Conservation (phyloP, 2,329 filamentous ascomycete genomes). For the Emmonsiellopsis sp. region DNA sequence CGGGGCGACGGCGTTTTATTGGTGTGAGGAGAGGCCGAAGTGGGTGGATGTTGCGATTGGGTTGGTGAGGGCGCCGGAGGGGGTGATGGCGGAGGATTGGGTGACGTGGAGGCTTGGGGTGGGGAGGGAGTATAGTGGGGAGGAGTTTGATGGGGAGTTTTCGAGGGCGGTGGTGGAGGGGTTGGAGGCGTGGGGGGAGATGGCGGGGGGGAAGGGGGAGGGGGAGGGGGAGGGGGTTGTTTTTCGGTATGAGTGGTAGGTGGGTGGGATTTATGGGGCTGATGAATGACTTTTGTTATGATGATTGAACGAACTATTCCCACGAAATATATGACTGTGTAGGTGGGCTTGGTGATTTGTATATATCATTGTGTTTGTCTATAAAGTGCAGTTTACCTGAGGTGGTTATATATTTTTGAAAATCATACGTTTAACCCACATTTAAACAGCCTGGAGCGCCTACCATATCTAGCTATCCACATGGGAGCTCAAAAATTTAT, state of each 20-base stretch:
- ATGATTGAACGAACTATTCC: too few species aligned
- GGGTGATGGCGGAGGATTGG: constrained; percentile 35
- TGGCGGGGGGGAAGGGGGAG: not conserved
- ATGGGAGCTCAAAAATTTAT: too few species aligned
- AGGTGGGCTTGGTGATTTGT: too few species aligned
- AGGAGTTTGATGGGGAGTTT: constrained; percentile 1
- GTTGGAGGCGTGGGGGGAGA: not conserved
- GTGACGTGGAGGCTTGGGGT: constrained; percentile 27
- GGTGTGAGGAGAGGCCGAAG: constrained; percentile 23
- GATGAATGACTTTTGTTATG: too few species aligned
- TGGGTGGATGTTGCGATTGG: constrained; percentile 38
- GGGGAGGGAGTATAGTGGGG: not conserved
- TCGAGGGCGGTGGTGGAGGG: not conserved
- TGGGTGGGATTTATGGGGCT: too few species aligned
- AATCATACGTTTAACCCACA: too few species aligned
- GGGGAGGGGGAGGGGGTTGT: not conserved
- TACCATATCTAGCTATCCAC: too few species aligned
- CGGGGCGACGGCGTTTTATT: constrained; percentile 37
- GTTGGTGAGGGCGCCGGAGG: constrained; percentile 28
- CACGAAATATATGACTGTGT: too few species aligned
- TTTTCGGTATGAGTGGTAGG: not conserved
- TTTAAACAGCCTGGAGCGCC: too few species aligned
- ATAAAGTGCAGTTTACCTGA: too few species aligned
- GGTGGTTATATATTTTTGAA: too few species aligned
- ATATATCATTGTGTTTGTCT: too few species aligned